Percentiles rank a stretch among this genome's conserved stretches.
Evolutionary conservation across 768 basidiomycete species (phyloP).

Genomic region (Russula vinacea): DNA sequence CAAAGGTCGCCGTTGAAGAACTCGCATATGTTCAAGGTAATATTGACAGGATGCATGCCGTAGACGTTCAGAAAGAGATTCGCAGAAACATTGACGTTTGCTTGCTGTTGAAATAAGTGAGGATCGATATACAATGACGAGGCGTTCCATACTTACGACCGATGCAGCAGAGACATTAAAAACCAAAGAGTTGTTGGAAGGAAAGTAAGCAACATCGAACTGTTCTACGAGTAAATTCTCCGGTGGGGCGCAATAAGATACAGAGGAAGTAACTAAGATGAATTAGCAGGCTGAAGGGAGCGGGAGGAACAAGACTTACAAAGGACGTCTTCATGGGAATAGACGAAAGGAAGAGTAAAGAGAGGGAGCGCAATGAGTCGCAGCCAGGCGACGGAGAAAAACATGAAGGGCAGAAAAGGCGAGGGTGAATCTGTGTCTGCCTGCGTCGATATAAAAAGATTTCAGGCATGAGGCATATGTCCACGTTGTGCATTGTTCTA

Average conservation of each 20-base stretch:
- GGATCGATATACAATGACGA: slow-evolving; percentile 24
- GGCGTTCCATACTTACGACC: slow-evolving; percentile 54
- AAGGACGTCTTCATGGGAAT: slow-evolving; percentile 53
- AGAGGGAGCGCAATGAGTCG: slow-evolving; percentile 49
- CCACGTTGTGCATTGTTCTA: slow-evolving; percentile 29
- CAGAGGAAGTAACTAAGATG: slow-evolving; percentile 72
- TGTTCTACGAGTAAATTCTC: slow-evolving; percentile 75
- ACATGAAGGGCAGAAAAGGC: slow-evolving; percentile 46
- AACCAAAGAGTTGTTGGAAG: slow-evolving; percentile 64
- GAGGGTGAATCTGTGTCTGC: slow-evolving; percentile 8
- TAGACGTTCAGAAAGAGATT: slow-evolving; percentile 85
- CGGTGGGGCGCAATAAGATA: slow-evolving; percentile 82
- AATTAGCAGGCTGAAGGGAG: slow-evolving; percentile 19
- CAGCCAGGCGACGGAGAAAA: slow-evolving; percentile 71
- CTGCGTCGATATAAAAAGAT: slow-evolving; percentile 26
- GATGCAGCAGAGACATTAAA: slow-evolving; percentile 88
- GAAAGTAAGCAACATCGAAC: slow-evolving; percentile 70
- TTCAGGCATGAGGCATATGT: slow-evolving; percentile 23
- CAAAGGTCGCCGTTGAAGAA: slow-evolving; percentile 79
- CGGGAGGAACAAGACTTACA: slow-evolving; percentile 46
- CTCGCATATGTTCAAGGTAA: slow-evolving; percentile 82
- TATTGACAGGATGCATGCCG: slow-evolving; percentile 75
- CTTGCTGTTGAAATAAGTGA: slow-evolving; percentile 44
- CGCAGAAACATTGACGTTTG: slow-evolving; percentile 77
- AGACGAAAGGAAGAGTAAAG: slow-evolving; percentile 40